These are phyloP conservation scores for Cenchrus americanus DNA, from an alignment of 176 grass and related monocot genomes.

Conservation along the genomic window DNA sequence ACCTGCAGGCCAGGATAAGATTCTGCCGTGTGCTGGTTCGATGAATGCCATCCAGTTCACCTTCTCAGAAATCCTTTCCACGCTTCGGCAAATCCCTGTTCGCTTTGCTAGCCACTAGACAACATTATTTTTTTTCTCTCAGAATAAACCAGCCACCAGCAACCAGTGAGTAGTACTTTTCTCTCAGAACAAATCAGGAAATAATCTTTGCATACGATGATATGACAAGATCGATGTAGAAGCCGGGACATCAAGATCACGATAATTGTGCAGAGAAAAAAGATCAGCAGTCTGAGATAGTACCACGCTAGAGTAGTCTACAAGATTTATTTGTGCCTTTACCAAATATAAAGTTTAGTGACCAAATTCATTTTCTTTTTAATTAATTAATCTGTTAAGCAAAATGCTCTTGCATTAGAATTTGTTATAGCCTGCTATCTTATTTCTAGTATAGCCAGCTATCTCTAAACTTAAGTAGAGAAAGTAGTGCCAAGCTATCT, in stretches of 20 bases:
- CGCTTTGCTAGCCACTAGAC: too few species aligned
- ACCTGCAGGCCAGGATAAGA: conserved; percentile 21
- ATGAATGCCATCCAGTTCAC: conserved; percentile 9
- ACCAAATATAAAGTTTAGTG: too few species aligned
- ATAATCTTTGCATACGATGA: background rate
- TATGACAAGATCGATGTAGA: background rate
- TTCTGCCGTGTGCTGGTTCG: conserved; percentile 28
- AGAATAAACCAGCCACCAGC: too few species aligned
- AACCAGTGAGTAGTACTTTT: too few species aligned
- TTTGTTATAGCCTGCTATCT: background rate
- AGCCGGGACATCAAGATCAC: conserved; percentile 18
- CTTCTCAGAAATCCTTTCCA: conserved; percentile 18
- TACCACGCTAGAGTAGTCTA: background rate
- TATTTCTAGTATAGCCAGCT: background rate
- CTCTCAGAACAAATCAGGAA: too few species aligned
- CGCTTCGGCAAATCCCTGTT: too few species aligned
- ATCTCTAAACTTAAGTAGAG: background rate
- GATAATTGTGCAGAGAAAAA: conserved; percentile 26
- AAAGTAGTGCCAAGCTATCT: background rate
- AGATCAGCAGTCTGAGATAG: background rate
- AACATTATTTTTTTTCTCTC: too few species aligned
- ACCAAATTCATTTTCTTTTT: too few species aligned
- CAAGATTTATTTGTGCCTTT: too few species aligned
- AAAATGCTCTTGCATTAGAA: background rate
- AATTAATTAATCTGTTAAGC: too few species aligned